Evolutionary conservation across 176 grass and related monocot genomes (phyloP).

Genomic region (Phoenix dactylifera): DNA sequence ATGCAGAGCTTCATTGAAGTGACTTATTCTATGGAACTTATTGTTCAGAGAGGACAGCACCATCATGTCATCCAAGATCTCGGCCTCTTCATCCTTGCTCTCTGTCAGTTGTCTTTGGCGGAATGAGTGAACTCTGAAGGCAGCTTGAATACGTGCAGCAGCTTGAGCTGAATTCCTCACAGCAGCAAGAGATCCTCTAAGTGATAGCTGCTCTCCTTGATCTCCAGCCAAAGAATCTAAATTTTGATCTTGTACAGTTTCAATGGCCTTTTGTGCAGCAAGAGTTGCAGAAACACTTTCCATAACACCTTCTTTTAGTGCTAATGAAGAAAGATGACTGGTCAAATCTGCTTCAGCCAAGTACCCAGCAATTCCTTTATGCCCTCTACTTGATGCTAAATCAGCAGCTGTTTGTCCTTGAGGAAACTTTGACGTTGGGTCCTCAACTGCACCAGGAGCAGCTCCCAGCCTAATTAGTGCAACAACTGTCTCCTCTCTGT

Average conservation of each 20-base stretch:
- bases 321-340: slow-evolving; percentile 60
- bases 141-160: slow-evolving; percentile 51
- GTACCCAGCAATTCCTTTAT: slow-evolving; percentile 78
- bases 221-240: not conserved
- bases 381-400: slow-evolving; percentile 63
- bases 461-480: slow-evolving; percentile 49
- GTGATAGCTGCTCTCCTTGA: slow-evolving; percentile 3
- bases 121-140: slow-evolving; percentile 65
- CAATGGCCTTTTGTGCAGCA: slow-evolving; percentile 39
- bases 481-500: slow-evolving; percentile 53
- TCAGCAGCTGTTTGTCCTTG: slow-evolving; percentile 57
- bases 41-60: slow-evolving; percentile 25
- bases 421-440: slow-evolving; percentile 66
- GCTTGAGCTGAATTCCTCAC: slow-evolving; percentile 63
- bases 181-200: slow-evolving; percentile 42
- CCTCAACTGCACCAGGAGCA: slow-evolving; percentile 58
- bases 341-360: slow-evolving; percentile 82
- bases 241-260: slow-evolving; percentile 19
- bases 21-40: slow-evolving; percentile 14
- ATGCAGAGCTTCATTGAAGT: slow-evolving; percentile 44
- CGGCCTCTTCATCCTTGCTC: slow-evolving; percentile 10
- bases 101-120: slow-evolving; percentile 36
- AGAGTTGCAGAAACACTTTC: slow-evolving; percentile 34
- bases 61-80: slow-evolving; percentile 15
- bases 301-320: slow-evolving; percentile 42